Evolutionary conservation across 306 rosid species (phyloP).

Genomic region (Prunus dulcis): DNA sequence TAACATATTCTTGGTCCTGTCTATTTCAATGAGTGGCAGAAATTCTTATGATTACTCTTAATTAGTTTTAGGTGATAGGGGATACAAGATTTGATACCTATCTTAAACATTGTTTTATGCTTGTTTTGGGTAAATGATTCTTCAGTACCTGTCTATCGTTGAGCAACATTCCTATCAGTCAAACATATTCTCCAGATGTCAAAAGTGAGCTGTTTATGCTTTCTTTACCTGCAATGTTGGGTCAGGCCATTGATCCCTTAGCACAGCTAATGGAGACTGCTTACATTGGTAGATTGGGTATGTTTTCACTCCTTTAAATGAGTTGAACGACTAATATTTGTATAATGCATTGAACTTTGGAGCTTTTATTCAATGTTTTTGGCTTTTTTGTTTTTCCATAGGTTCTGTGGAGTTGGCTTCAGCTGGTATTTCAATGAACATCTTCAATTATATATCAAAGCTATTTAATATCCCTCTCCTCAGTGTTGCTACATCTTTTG

Average conservation of each 20-base stretch:
- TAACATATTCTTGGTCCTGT: background rate
- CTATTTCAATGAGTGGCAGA: background rate
- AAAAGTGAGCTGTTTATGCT: conserved; percentile 69
- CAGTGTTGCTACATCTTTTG: conserved; percentile 91
- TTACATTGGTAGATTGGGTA: conserved; percentile 84
- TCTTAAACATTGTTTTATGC: background rate
- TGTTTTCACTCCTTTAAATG: background rate
- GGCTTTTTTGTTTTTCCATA: conserved; percentile 13
- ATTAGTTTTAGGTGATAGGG: background rate
- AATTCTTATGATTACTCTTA: background rate
- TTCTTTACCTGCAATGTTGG: conserved; percentile 73
- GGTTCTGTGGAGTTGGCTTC: conserved; percentile 87
- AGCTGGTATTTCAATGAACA: conserved; percentile 87
- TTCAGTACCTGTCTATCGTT: conserved; percentile 8
- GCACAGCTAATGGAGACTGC: conserved; percentile 97
- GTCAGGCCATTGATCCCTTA: conserved; percentile 92
- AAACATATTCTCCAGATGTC: conserved; percentile 30
- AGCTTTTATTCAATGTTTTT: conserved; percentile 3
- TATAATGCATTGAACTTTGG: background rate
- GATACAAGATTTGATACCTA: background rate
- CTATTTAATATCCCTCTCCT: conserved; percentile 92
- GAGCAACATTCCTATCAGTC: conserved; percentile 25
- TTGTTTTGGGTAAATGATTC: background rate
- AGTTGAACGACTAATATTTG: background rate
- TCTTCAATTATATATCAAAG: conserved; percentile 82